phyloP scores from a whole-genome alignment of 352 stramenopile species.

The Aphanomyces cochlioides region DNA sequence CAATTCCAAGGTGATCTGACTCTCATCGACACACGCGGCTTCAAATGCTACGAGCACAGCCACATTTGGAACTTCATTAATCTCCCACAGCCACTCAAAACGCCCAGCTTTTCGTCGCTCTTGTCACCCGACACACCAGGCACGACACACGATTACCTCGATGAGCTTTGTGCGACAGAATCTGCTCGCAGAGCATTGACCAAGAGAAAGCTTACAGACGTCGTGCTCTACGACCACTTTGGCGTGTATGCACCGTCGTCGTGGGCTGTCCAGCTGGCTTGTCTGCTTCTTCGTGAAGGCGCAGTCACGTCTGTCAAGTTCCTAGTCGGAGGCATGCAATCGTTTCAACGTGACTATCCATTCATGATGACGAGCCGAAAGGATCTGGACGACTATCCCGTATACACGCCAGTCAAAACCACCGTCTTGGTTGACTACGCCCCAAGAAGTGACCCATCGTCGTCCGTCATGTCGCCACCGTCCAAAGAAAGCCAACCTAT shows the following conservation, averaged over 20 bases:
- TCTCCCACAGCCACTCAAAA: neutral
- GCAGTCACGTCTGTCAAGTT: constrained; percentile 45
- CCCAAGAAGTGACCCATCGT: neutral
- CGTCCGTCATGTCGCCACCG: constrained; percentile 32
- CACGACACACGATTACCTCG: neutral
- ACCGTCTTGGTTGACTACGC: neutral
- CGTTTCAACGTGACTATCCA: constrained; percentile 51
- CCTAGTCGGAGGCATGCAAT: constrained; percentile 40
- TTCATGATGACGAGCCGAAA: constrained; percentile 54
- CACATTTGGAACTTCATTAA: constrained; percentile 16
- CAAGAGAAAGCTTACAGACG: constrained; percentile 47
- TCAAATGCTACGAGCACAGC: constrained; percentile 19
- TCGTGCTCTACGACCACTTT: constrained; percentile 49
- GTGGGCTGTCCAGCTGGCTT: constrained; percentile 44
- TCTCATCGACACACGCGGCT: constrained; percentile 23
- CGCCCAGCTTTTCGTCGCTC: neutral
- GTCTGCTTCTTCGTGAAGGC: constrained; percentile 48
- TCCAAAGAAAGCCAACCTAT: neutral
- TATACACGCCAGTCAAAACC: constrained; percentile 33
- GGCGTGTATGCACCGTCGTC: constrained; percentile 34
- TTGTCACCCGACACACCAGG: neutral
- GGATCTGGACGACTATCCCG: constrained; percentile 31
- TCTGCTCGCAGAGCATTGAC: neutral
- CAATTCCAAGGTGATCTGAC: constrained; percentile 15
- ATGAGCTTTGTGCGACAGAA: neutral